Evolutionary conservation across 768 basidiomycete species (phyloP).

Genomic region (Xerocomellus amylosporus): DNA sequence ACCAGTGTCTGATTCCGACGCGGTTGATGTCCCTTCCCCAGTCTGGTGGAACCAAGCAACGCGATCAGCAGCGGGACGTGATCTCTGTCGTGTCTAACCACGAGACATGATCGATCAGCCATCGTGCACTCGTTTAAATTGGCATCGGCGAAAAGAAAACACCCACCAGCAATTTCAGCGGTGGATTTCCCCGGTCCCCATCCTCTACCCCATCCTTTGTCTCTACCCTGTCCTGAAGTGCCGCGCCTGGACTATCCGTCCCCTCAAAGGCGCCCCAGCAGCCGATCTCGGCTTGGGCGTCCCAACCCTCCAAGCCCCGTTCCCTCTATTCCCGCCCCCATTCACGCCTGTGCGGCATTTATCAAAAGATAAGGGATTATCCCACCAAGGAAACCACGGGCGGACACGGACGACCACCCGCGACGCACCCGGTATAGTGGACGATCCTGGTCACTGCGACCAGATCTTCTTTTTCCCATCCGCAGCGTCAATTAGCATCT

Average conservation of each 20-base stretch:
- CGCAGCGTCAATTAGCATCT: slow-evolving; percentile 65
- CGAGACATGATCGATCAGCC: too few relatives aligned
- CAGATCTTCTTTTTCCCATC: slow-evolving; percentile 66
- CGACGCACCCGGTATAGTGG: slow-evolving; percentile 12
- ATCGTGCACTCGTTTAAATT: too few relatives aligned
- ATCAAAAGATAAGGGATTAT: slow-evolving; percentile 4
- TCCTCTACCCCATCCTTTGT: slow-evolving; percentile 18
- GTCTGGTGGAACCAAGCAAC: slow-evolving; percentile 59
- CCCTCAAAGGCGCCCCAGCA: slow-evolving; percentile 15
- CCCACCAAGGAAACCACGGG: not conserved
- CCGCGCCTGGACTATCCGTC: slow-evolving; percentile 10
- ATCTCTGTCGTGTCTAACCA: slow-evolving; percentile 37
- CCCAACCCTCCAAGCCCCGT: slow-evolving; percentile 3
- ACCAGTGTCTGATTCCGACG: slow-evolving; percentile 22
- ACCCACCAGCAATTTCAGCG: too few relatives aligned
- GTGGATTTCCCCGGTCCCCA: not conserved
- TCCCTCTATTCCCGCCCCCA: not conserved
- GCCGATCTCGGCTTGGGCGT: slow-evolving; percentile 11
- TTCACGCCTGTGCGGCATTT: slow-evolving; percentile 1
- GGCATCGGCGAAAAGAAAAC: too few relatives aligned
- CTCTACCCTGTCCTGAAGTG: slow-evolving; percentile 20
- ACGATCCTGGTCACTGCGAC: slow-evolving; percentile 44
- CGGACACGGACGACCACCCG: slow-evolving; percentile 1
- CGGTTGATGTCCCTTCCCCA: slow-evolving; percentile 23
- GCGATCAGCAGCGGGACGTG: slow-evolving; percentile 68